Evolutionary conservation across 441 rosid genomes (phyloP).

Genomic region (Raphanus hybrid): DNA sequence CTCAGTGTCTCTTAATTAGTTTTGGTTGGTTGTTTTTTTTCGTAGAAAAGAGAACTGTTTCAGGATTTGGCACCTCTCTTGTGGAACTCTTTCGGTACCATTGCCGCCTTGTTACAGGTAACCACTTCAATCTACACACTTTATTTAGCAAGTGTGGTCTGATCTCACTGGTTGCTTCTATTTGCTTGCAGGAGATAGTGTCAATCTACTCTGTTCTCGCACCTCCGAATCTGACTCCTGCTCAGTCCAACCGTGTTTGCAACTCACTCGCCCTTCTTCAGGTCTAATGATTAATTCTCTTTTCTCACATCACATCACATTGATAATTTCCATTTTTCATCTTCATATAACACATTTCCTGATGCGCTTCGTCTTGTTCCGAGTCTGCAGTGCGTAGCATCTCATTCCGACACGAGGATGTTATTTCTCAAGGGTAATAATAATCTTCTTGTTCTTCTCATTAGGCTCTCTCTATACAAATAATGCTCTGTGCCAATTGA

Average conservation of each 20-base stretch:
- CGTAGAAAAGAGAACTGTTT: constrained; percentile 84
- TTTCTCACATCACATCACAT: neutral
- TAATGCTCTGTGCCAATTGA: neutral
- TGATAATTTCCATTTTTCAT: neutral
- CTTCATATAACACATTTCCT: no score
- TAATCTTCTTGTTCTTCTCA: constrained; percentile 31
- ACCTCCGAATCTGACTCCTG: constrained; percentile 88
- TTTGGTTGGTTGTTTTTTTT: neutral
- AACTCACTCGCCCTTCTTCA: constrained; percentile 99
- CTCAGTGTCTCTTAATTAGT: neutral
- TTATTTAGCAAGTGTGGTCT: no score
- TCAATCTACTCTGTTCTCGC: constrained; percentile 95
- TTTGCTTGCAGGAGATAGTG: constrained; percentile 97
- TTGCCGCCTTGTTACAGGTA: constrained; percentile 71
- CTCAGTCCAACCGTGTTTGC: constrained; percentile 97
- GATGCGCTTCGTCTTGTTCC: constrained; percentile 15
- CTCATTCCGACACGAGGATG: constrained; percentile 98
- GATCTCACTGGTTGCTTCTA: constrained; percentile 5
- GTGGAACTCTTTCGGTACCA: constrained; percentile 67
- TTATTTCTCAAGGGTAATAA: constrained; percentile 94
- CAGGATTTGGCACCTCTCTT: constrained; percentile 89
- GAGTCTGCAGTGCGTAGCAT: constrained; percentile 85
- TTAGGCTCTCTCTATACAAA: constrained; percentile 5
- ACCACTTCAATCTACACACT: constrained; percentile 33
- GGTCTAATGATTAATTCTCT: constrained; percentile 47